These are phyloP conservation scores for Coprinopsis strossmayeri DNA, from an alignment of 768 basidiomycete genomes.

Conservation along the genomic window DNA sequence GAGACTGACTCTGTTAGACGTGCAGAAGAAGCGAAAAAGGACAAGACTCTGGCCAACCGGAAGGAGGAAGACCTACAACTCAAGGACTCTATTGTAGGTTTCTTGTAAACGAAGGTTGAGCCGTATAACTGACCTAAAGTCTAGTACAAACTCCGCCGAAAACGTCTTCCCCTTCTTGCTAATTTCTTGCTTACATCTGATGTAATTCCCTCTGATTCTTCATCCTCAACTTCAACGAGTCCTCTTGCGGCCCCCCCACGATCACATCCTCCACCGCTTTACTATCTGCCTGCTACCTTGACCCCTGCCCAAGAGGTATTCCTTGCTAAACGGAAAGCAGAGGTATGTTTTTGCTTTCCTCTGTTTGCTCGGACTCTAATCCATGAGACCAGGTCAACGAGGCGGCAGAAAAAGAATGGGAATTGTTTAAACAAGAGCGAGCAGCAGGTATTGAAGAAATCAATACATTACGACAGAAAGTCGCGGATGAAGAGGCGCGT, in stretches of 20 bases:
- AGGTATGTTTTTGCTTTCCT: constrained; percentile 34
- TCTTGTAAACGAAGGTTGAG: neutral
- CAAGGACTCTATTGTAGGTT: constrained; percentile 72
- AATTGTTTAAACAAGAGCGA: constrained; percentile 56
- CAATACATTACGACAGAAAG: constrained; percentile 51
- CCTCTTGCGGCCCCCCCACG: constrained; percentile 45
- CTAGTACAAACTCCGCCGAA: constrained; percentile 69
- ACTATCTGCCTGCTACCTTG: constrained; percentile 68
- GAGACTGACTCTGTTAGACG: constrained; percentile 83
- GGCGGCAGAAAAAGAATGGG: constrained; percentile 66
- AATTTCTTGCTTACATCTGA: constrained; percentile 77
- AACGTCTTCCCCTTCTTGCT: constrained; percentile 63
- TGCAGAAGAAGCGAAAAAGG: constrained; percentile 82
- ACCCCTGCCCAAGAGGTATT: constrained; percentile 67
- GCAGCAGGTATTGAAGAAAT: constrained; percentile 55
- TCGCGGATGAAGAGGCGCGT: constrained; percentile 57
- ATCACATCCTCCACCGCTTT: constrained; percentile 70
- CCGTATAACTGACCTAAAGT: constrained; percentile 3
- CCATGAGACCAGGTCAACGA: constrained; percentile 41
- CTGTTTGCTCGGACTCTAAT: neutral
- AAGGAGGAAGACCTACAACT: constrained; percentile 80
- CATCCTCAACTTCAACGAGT: constrained; percentile 26
- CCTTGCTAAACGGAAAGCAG: constrained; percentile 50
- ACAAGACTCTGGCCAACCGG: constrained; percentile 66
- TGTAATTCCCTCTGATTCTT: constrained; percentile 41